Evolutionary conservation across 495 filamentous ascomycete species (phyloP), one percentile per base, ranked within the genome.

Genomic region (Trichoderma parareesei): DNA sequence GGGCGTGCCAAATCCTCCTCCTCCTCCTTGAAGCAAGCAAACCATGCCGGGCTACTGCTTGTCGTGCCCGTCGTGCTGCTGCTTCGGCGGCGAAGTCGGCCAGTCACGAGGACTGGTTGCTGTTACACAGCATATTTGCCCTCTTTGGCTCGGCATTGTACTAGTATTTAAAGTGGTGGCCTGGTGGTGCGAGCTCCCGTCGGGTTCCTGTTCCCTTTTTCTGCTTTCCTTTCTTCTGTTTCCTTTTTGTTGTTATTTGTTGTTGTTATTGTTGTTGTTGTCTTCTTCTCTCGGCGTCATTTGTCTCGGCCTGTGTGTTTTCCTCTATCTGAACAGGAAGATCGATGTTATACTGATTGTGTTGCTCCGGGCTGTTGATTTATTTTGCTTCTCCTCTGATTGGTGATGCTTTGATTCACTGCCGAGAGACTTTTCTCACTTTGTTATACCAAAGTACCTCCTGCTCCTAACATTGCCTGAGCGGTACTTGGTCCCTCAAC

Each of bases 81-180:
- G 44, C 40, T 48, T 48, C 44, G 11, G 44, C 44, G 1, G 53
- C 27, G 18, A 13, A 35, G 35, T 37, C 27, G 53, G 16, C 53
- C 53, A 57, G 53, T 57, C 53, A 57, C 53, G 53, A 20, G 46
- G 16, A 49, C n/a, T n/a, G 53, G 9, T 27, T 57, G 3, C 14
- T 57, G 53, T 57, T 57, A 57, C 53, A 57, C 53, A 57, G 53
- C 53, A 57, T 10, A 48, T 48, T 48, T 33, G 13, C 1, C 7
- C 49, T 8, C 13, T 14, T 37, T 11, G 33, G 53, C 53, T 35
- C 9, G 27, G 53, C 53, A 57, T 33, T 57, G 27, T 27, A 27
- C 27, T 27, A 27, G 27, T 27, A 57, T 57, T 57, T 57, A 57
- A 57, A 27, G 53, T 57, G 53, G 27, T 27, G 37, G 53, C 53